These are phyloP conservation scores for Cercospora nicotianae DNA, from an alignment of 2,329 filamentous ascomycete genomes.

Conservation along the genomic window DNA sequence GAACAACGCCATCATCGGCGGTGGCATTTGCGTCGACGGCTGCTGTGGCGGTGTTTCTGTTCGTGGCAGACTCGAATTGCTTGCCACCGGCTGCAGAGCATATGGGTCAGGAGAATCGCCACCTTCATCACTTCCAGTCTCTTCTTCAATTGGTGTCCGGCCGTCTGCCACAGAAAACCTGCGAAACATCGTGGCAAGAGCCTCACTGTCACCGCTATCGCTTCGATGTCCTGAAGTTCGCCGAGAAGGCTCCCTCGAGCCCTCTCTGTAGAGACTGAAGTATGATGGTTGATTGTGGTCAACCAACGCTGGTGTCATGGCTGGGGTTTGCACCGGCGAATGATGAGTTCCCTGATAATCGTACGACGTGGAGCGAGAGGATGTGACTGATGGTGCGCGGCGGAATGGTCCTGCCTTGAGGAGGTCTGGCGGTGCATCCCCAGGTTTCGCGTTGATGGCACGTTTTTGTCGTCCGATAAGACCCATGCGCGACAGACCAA, in stretches of 20 bases:
- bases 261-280: constrained; percentile 72
- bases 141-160: constrained; percentile 71
- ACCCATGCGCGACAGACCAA: constrained; percentile 95
- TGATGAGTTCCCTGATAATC: constrained; percentile 73
- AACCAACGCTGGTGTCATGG: constrained; percentile 74
- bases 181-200: constrained; percentile 75
- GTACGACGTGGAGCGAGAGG: constrained; percentile 89
- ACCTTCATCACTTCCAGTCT: constrained; percentile 67
- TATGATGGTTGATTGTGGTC: constrained; percentile 79
- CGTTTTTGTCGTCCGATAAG: constrained; percentile 94
- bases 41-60: constrained; percentile 58
- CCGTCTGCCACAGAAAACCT: constrained; percentile 61
- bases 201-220: constrained; percentile 89
- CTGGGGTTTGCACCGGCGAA: constrained; percentile 81
- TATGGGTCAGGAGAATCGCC: constrained; percentile 73
- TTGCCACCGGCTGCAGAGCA: constrained; percentile 61
- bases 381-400: constrained; percentile 78
- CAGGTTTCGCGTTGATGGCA: constrained; percentile 72
- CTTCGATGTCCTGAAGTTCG: constrained; percentile 81
- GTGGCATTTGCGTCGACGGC: constrained; percentile 73
- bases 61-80: constrained; percentile 45
- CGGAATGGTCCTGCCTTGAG: constrained; percentile 90
- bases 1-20: constrained; percentile 89
- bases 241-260: constrained; percentile 57
- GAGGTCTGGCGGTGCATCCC: constrained; percentile 86